These are phyloP conservation scores for Juncus effusus DNA, from an alignment of 176 grass and related monocot genomes.

Conservation along the genomic window DNA sequence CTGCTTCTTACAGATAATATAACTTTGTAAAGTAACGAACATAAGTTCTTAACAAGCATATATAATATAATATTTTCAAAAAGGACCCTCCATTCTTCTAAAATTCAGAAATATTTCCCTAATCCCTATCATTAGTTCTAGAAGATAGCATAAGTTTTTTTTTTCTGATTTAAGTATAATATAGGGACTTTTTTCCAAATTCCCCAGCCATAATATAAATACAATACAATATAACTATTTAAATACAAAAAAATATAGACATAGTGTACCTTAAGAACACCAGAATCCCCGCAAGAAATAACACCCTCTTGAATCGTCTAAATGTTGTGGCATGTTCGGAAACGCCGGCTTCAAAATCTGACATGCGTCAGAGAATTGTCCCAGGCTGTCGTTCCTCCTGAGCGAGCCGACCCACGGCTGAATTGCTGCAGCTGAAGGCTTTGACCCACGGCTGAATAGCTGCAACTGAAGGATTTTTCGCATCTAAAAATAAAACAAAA, in stretches of 20 bases:
- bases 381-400: slow-evolving; percentile 63
- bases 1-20: slow-evolving; percentile 60
- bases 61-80: neutral
- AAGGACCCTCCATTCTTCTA: neutral
- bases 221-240: neutral
- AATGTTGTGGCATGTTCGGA: slow-evolving; percentile 80
- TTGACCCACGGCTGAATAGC: slow-evolving; percentile 89
- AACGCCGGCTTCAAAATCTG: slow-evolving; percentile 53
- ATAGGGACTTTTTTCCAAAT: neutral
- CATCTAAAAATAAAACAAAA: slow-evolving; percentile 36
- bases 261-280: slow-evolving; percentile 82
- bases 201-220: too few relatives aligned
- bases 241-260: neutral
- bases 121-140: neutral
- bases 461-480: slow-evolving; percentile 88
- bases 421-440: slow-evolving; percentile 53
- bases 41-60: neutral
- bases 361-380: slow-evolving; percentile 78
- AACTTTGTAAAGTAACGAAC: neutral
- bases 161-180: slow-evolving; percentile 4
- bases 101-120: neutral
- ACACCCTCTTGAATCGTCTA: slow-evolving; percentile 64
- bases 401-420: slow-evolving; percentile 81
- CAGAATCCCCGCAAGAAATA: slow-evolving; percentile 69
- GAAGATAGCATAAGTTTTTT: neutral